A percentile compares a stretch with the other conserved stretches of the same genome.
Evolutionary conservation across 352 stramenopile genomes (phyloP).

Genomic region (Globisporangium spinosum): DNA sequence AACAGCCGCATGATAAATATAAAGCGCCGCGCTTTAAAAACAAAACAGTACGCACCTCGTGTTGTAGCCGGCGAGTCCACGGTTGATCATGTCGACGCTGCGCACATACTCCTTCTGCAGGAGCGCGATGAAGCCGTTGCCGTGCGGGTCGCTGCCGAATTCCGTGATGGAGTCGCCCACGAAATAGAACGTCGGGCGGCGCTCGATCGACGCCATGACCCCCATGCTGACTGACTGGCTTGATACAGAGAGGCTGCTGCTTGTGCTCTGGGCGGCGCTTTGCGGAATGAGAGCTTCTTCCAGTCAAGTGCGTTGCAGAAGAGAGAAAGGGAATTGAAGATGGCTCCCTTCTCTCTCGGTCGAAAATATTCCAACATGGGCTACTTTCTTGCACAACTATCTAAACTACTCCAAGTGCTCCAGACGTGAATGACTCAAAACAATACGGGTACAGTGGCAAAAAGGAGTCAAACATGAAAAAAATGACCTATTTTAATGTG

Average conservation of each 20-base stretch:
- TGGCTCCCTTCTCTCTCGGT: not conserved
- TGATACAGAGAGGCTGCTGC: not conserved
- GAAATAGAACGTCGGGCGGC: conserved; percentile 38
- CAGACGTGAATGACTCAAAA: not conserved
- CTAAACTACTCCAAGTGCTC: not conserved
- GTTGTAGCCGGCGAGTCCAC: conserved; percentile 56
- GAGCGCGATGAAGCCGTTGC: conserved; percentile 41
- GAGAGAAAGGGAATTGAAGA: not conserved
- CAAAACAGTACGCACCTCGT: conserved; percentile 21
- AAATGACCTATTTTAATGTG: no score
- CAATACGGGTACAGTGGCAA: no score
- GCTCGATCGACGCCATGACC: conserved; percentile 4
- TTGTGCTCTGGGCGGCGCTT: not conserved
- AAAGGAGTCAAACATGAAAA: no score
- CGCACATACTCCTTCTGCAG: conserved; percentile 49
- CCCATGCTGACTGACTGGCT: conserved; percentile 6
- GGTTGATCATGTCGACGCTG: conserved; percentile 52
- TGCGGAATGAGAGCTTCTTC: not conserved
- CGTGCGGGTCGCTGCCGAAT: conserved; percentile 29
- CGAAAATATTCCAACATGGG: not conserved
- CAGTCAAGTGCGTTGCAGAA: not conserved
- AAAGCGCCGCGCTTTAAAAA: not conserved
- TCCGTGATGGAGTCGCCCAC: conserved; percentile 72
- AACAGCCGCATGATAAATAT: not conserved
- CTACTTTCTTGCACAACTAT: not conserved